phyloP scores from a whole-genome alignment of 2,329 filamentous ascomycete species.

The Botrytis deweyae region DNA sequence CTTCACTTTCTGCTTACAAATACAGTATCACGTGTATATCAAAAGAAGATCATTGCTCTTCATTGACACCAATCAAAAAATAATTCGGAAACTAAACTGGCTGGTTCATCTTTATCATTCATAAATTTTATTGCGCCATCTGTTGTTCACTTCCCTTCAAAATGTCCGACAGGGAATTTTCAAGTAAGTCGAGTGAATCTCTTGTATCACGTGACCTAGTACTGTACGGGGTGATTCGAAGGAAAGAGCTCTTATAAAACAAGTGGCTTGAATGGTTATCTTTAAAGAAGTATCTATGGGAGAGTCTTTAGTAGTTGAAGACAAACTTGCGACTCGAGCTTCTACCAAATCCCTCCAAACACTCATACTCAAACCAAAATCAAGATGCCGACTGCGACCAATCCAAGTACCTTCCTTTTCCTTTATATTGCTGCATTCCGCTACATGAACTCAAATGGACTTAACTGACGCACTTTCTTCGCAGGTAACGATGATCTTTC shows the following conservation, averaged over 20 bases:
- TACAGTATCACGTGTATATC: not conserved
- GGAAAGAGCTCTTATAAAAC: not conserved
- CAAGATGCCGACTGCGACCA: slow-evolving; percentile 1
- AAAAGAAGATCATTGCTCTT: not conserved
- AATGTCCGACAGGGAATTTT: slow-evolving; percentile 68
- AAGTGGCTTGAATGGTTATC: not conserved
- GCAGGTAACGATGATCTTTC: slow-evolving; percentile 64
- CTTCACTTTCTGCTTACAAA: slow-evolving; percentile 8
- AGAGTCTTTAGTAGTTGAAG: not conserved
- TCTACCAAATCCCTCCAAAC: not conserved
- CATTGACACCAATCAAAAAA: not conserved
- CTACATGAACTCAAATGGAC: not conserved
- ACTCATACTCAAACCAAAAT: not conserved
- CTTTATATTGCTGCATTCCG: not conserved
- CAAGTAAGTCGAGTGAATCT: slow-evolving; percentile 18
- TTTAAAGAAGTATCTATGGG: not conserved
- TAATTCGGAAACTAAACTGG: not conserved
- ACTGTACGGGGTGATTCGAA: not conserved
- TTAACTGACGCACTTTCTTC: slow-evolving; percentile 27
- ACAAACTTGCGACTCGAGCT: not conserved
- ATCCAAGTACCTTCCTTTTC: slow-evolving; percentile 15
- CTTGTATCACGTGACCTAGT: not conserved
- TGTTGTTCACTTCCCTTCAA: not conserved
- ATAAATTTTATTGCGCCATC: not conserved
- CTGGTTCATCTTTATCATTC: not conserved